Base-by-base conservation (phyloP, 441 rosid genomes). In the Pelargonium cotyledonis region DNA sequence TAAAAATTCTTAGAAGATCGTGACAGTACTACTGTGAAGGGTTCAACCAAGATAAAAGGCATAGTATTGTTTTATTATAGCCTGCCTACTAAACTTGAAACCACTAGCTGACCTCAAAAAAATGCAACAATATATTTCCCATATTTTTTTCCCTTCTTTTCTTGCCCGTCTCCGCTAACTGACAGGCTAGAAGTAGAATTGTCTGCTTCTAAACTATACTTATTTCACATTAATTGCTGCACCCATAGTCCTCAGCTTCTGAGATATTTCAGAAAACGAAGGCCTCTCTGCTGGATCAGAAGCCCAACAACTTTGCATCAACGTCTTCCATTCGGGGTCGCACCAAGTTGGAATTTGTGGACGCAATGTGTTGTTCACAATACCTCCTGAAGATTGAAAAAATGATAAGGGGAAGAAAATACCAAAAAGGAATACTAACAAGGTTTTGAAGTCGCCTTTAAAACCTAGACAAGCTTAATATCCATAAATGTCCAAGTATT, bases 311-410 rank as follows among this genome's bases (percentile, higher is more conserved):
- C 89, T 84, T 81, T 85, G 95, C 99, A 95, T 92, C 80, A 95
- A 78, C 65, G 87, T 80, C 71, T 88, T 95, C 99, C 99, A 95
- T 65, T 92, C 97, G 40, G 99, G 99, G 82, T 95, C 99, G 72
- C 99, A 95, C 99, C 99, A 95, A 47, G 88, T 80, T 18, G 99
- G 99, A 72, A 88, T 88, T 77, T 88, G 83, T 12, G 98, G 99
- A 21, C 99, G 98, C 79, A 95, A 74, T 8, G 98, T 71, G 73
- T 92, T 88, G 79, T 89, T 95, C 76, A 95, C 99, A 77, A 95
- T 92, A 60, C 98, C 98, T 75, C 99, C 99, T 95, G 89, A 63
- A 76, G 65, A 67, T 65, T 51, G 43, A 23, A 60, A 55, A 7
- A 26, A 53, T 4, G 51, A 57, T 64, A 23, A 72, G 43, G 68